phyloP scores from a whole-genome alignment of 192 early-diverging fungal species.

The Dissophora globulifera region DNA sequence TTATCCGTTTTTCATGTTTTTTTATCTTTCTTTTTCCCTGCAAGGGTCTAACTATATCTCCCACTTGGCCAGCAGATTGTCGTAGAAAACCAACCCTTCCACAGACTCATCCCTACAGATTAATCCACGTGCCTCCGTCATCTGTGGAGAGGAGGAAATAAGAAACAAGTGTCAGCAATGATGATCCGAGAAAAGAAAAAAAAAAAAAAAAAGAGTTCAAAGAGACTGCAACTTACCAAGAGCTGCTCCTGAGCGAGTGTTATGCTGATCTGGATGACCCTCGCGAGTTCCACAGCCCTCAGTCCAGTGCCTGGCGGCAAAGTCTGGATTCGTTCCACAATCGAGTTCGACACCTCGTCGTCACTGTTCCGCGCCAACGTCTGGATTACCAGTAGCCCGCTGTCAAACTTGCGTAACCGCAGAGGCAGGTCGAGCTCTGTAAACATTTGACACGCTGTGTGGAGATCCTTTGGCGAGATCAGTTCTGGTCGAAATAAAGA shows the following conservation, averaged over 20 bases:
- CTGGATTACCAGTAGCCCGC: conserved; percentile 85
- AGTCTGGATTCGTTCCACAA: conserved; percentile 48
- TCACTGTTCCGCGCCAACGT: conserved; percentile 65
- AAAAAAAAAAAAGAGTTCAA: background rate
- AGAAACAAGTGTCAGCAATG: background rate
- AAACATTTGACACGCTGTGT: conserved; percentile 79
- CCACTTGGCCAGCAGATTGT: conserved; percentile 66
- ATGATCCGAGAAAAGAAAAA: background rate
- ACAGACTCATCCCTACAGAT: conserved; percentile 92
- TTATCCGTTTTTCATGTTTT: too few relatives aligned
- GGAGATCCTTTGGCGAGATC: conserved; percentile 94
- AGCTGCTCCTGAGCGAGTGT: conserved; percentile 75
- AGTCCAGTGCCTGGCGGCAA: conserved; percentile 58
- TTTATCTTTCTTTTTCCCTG: too few relatives aligned
- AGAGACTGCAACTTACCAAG: too few relatives aligned
- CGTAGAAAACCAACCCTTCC: conserved; percentile 85
- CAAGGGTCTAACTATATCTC: too few relatives aligned
- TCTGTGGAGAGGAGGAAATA: conserved; percentile 41
- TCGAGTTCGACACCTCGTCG: conserved; percentile 69
- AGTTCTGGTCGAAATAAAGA: conserved; percentile 61
- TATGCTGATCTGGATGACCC: conserved; percentile 66
- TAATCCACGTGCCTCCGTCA: conserved; percentile 80
- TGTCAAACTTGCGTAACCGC: conserved; percentile 79
- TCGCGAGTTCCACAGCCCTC: conserved; percentile 78
- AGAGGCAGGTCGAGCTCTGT: conserved; percentile 75